Base-by-base conservation (phyloP, 1,284 basidiomycete species). In the Boletus semigastroideus region DNA sequence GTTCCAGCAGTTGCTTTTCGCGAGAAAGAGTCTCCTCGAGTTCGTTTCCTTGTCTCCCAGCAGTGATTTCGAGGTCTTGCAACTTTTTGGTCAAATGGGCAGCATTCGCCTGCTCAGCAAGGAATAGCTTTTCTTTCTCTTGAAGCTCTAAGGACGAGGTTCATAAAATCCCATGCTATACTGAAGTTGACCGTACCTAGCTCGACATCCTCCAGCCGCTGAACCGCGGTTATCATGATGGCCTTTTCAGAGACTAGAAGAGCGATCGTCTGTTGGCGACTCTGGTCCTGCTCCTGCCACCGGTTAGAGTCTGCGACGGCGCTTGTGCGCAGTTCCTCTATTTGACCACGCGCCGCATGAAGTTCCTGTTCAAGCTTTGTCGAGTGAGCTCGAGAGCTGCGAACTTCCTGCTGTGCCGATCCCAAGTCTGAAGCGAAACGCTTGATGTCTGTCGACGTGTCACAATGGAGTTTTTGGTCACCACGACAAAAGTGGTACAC, bases 231-330 rank as follows among this genome's bases (percentile, higher is more conserved):
- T 17, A 72, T 71, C 31, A 90, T 70, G 10, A 79, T 75, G 12
- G 79, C 77, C 66, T 88, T 90, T 64, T 90, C 87, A 4, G 82
- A 79, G 30, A 90, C 86, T 7, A 90, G 73, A 22, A 84, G 63
- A 33, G 82, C 74, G 47, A 90, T 86, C 0, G 83, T 84, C 57
- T 81, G 79, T 54, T 80, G 79, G 57, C 84, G 82, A 58, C 78
- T 85, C 59, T 79, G 72, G 46, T 69, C 66, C 42, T 72, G 69
- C 42, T 69, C 69, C 20, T 66, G 54, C 64, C 64, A 64, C 31
- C 47, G 61, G 41, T 46, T 46, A 11, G 56, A 56, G 30, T 56
- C 46, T 2, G 16, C 51, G 4, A 45, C 7, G 22, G 61, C 60
- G 39, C 39, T 58, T 16, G 53, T 39, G 6, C 51, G 54, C 34